These are phyloP conservation scores for Annulohypoxylon bovei DNA, from an alignment of 495 filamentous ascomycete genomes.

Conservation along the genomic window DNA sequence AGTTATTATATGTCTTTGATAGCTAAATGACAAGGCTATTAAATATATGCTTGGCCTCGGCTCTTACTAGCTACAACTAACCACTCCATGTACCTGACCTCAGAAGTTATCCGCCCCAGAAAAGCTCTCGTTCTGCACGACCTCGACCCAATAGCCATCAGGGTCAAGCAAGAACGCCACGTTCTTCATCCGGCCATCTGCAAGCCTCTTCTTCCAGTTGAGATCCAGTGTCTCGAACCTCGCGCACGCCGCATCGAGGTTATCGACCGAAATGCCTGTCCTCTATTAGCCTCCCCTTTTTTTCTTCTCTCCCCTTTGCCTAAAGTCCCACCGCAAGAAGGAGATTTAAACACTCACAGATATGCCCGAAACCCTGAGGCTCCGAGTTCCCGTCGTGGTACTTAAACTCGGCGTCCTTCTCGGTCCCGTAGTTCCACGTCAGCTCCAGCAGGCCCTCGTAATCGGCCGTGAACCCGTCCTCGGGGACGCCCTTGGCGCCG, in stretches of 20 bases:
- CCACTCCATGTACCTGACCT: too few relatives aligned
- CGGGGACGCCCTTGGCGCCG: conserved; percentile 58
- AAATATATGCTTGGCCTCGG: too few relatives aligned
- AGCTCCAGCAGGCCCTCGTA: conserved; percentile 88
- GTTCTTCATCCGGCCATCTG: conserved; percentile 91
- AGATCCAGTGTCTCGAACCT: conserved; percentile 84
- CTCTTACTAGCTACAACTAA: too few relatives aligned
- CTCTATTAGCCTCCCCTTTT: conserved; percentile 43
- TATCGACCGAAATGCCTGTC: conserved; percentile 84
- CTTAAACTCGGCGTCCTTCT: conserved; percentile 82
- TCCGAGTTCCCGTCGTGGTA: conserved; percentile 94
- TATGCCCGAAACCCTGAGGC: conserved; percentile 94
- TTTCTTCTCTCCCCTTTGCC: neutral
- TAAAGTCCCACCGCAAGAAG: neutral
- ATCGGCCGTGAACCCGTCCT: conserved; percentile 63
- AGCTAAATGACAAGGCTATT: too few relatives aligned
- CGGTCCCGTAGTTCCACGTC: conserved; percentile 97
- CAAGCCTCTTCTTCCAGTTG: conserved; percentile 93
- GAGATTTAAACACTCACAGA: conserved; percentile 66
- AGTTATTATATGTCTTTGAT: too few relatives aligned
- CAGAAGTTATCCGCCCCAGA: conserved; percentile 64
- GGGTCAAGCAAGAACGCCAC: conserved; percentile 95
- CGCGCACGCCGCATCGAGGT: conserved; percentile 83
- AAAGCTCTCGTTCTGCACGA: conserved; percentile 78
- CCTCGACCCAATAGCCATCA: conserved; percentile 91